Evolutionary conservation across 495 filamentous ascomycete genomes (phyloP), one percentile per base, ranked within the genome.

Genomic region (Hyaloscypha variabilis): DNA sequence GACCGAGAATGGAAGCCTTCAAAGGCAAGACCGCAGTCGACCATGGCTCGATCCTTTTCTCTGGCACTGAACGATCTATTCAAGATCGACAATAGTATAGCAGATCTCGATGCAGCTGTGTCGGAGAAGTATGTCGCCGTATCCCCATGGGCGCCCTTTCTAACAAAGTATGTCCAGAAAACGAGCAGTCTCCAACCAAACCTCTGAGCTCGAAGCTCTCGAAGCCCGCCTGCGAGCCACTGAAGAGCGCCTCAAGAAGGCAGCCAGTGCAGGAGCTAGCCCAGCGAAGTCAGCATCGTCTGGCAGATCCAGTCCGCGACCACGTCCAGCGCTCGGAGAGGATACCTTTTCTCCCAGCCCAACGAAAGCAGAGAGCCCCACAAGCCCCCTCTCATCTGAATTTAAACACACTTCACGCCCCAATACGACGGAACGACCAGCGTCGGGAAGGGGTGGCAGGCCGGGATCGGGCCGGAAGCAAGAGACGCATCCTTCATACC

Each of bases 31-130:
- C 91, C 91, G 59, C 90, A 94, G 81, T 94, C 91, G 91, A 94
- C 91, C 62, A 88, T 97, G 75, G 94, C 93, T 26, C 88, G 89
- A 62, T 90, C 88, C 62, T 97, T 98, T 81, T 92, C 92, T 31
- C 80, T 88, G 26, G 90, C 91, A 72, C 83, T 98, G 60, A 91
- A 96, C 78, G 91, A 93, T 75, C 88, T 93, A 66, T 98, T 98
- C 76, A 84, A 88, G 69, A 87, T 95, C 70, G 90, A 96, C 69
- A 90, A 88, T 72, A 87, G 87, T 68, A 78, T 97, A 65, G 87
- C 90, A 70, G 84, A 91, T 64, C 83, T 98, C 25, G 85, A 89
- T 62, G 84, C 89, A 70, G 86, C 88, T 62, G 86, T 96, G 51
- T 88, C 96, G 73, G 87, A 92, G 75, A 94, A 94, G 94, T 98